Conservation (phyloP, 2,329 filamentous ascomycete species). For the Neonectria sp. region DNA sequence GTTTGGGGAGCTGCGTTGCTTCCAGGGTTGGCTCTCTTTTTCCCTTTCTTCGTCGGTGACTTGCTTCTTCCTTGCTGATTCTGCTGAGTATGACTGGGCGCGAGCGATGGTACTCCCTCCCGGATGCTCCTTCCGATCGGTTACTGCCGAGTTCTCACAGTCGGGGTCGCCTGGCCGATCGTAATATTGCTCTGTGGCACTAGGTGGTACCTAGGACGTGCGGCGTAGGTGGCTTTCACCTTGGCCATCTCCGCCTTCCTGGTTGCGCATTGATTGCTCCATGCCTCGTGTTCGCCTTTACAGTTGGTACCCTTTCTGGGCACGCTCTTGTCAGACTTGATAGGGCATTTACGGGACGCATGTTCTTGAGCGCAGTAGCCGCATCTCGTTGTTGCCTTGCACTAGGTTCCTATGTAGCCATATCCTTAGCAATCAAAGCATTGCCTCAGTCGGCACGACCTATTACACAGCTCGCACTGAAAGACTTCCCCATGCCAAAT, state of each 20-base stretch:
- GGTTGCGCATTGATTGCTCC: constrained; percentile 1
- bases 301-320: constrained; percentile 26
- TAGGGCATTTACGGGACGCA: not conserved
- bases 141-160: too few species aligned
- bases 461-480: constrained; percentile 18
- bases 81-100: too few species aligned
- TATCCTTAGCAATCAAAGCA: not conserved
- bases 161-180: too few species aligned
- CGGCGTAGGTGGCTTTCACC: not conserved
- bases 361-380: constrained; percentile 8
- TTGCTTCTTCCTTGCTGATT: too few species aligned
- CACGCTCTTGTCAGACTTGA: constrained; percentile 5
- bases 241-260: constrained; percentile 5
- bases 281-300: constrained; percentile 41
- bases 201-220: not conserved
- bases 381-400: constrained; percentile 1
- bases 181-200: not conserved
- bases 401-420: constrained; percentile 11
- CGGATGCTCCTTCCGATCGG: too few species aligned
- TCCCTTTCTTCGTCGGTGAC: too few species aligned
- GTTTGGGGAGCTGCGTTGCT: not conserved
- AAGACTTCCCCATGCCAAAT: constrained; percentile 23
- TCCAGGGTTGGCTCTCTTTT: too few species aligned
- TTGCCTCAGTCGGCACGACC: not conserved
- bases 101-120: too few species aligned